Conservation (phyloP, 2,329 filamentous ascomycete genomes). For the Ilyonectria robusta region DNA sequence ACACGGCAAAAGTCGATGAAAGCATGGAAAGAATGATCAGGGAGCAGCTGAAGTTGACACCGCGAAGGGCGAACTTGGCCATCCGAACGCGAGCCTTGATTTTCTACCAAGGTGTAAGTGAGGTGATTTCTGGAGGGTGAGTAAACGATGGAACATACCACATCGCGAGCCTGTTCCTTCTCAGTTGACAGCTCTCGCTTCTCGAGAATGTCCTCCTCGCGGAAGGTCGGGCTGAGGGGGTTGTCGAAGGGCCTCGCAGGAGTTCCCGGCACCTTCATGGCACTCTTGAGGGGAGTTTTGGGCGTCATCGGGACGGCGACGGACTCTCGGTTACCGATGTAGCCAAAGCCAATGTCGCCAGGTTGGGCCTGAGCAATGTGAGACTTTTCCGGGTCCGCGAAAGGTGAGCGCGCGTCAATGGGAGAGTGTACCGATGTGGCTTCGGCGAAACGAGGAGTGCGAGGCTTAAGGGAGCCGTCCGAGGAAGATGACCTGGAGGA, state of each 20-base stretch:
- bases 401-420: conserved; percentile 73
- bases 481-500: conserved; percentile 68
- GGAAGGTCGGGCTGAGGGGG: conserved; percentile 91
- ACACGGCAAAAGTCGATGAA: conserved; percentile 89
- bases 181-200: conserved; percentile 87
- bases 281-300: conserved; percentile 88
- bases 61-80: conserved; percentile 94
- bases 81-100: conserved; percentile 91
- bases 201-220: conserved; percentile 88
- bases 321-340: conserved; percentile 77
- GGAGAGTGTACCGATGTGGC: conserved; percentile 85
- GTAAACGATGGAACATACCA: conserved; percentile 69
- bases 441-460: conserved; percentile 85
- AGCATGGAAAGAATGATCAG: conserved; percentile 95
- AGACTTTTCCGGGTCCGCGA: conserved; percentile 71
- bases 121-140: background rate
- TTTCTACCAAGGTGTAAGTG: conserved; percentile 72
- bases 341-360: conserved; percentile 92
- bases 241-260: conserved; percentile 79
- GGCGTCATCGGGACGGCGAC: conserved; percentile 77
- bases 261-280: conserved; percentile 88
- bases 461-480: conserved; percentile 74
- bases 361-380: conserved; percentile 76
- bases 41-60: conserved; percentile 97
- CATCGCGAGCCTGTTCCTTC: conserved; percentile 86